These are phyloP conservation scores for Malus sieversii DNA, from an alignment of 306 rosid genomes.

Conservation along the genomic window DNA sequence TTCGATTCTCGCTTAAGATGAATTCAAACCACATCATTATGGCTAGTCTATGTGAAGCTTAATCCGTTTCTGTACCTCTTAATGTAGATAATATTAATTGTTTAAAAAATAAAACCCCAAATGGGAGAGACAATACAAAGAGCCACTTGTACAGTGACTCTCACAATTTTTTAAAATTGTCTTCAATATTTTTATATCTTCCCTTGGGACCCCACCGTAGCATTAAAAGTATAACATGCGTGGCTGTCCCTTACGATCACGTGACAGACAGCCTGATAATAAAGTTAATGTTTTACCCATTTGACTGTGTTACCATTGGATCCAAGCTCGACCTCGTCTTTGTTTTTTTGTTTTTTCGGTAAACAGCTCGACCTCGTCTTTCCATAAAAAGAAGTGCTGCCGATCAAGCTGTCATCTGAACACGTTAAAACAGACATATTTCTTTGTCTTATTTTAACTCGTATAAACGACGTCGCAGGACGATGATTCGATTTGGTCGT, in stretches of 20 bases:
- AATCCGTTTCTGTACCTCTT: too few relatives aligned
- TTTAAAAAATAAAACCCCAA: too few relatives aligned
- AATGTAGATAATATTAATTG: rapidly evolving
- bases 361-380: neutral
- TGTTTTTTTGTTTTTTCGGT: too few relatives aligned
- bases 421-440: neutral
- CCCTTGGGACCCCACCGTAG: neutral
- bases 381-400: neutral
- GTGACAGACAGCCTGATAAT: constrained; percentile 20
- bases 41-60: too few relatives aligned
- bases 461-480: constrained; percentile 16
- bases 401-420: constrained; percentile 22
- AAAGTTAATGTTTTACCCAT: neutral
- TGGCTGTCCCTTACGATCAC: constrained; percentile 26
- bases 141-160: neutral
- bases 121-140: neutral
- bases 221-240: constrained; percentile 14
- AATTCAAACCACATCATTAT: too few relatives aligned
- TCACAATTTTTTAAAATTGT: neutral
- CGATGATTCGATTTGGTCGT: neutral
- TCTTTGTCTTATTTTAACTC: neutral
- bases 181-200: neutral
- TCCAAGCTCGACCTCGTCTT: neutral
- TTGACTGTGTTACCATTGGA: neutral
- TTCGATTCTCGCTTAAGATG: too few relatives aligned